Conservation (phyloP, 176 grass and related monocot genomes). For the Oryza glaberrima region DNA sequence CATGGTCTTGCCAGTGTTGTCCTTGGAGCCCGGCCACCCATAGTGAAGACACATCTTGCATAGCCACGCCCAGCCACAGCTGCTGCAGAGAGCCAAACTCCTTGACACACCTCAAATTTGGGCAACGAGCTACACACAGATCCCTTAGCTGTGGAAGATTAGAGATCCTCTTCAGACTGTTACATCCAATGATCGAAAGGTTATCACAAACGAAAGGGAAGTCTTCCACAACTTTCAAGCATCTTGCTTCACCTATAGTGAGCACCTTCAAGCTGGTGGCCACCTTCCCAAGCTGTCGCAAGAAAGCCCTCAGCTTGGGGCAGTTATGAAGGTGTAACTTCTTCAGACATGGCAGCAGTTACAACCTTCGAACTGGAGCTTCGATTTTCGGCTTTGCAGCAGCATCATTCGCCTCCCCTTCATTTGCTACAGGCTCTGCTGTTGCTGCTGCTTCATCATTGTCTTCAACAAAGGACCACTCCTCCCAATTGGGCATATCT, state of each 20-base stretch:
- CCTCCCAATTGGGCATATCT: too few species aligned
- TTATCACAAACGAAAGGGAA: too few species aligned
- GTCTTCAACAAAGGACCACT: too few species aligned
- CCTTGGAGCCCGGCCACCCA: constrained; percentile 25
- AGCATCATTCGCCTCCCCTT: too few species aligned
- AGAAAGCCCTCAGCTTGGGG: not conserved
- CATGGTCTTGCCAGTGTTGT: not conserved
- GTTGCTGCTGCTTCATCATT: too few species aligned
- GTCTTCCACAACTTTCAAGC: not conserved
- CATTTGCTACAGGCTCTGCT: too few species aligned
- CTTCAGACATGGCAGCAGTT: too few species aligned
- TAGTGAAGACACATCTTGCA: not conserved
- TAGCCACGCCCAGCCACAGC: not conserved
- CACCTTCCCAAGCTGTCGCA: not conserved
- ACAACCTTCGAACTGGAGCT: too few species aligned
- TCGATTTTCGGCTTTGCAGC: too few species aligned
- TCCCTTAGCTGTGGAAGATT: constrained; percentile 26
- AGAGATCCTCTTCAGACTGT: constrained; percentile 17
- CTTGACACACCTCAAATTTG: constrained; percentile 24
- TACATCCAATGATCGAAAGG: not conserved
- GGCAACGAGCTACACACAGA: not conserved
- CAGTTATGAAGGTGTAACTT: too few species aligned
- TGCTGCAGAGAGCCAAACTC: constrained; percentile 3
- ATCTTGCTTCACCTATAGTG: not conserved
- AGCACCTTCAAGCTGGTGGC: not conserved